A percentile compares a stretch with the other conserved stretches of the same genome.
Evolutionary conservation across 805 yeast genomes (phyloP).

Genomic region (Candida awuae): DNA sequence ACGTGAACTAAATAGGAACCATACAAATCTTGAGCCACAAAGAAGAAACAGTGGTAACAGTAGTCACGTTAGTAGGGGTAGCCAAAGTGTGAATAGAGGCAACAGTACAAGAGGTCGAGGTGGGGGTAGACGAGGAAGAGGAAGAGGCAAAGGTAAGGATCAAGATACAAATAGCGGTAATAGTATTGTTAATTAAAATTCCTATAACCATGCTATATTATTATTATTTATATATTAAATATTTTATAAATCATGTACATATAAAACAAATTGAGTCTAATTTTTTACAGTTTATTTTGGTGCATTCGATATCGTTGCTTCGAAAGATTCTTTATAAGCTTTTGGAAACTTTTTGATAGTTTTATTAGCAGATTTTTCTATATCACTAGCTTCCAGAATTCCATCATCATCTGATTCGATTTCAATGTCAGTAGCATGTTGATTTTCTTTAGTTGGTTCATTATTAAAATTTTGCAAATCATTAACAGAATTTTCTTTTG

Average conservation of each 20-base stretch:
- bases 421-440: too few species aligned
- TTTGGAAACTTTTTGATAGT: slow-evolving; percentile 7
- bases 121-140: not conserved
- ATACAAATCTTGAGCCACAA: too few species aligned
- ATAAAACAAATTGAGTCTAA: not conserved
- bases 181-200: too few species aligned
- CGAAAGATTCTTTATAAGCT: slow-evolving; percentile 9
- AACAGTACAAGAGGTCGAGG: not conserved
- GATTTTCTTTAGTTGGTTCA: too few species aligned
- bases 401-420: slow-evolving; percentile 5
- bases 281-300: not conserved
- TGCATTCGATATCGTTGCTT: slow-evolving; percentile 4
- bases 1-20: slow-evolving; percentile 22
- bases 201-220: too few species aligned
- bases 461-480: not conserved
- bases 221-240: not conserved
- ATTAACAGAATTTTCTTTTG: not conserved
- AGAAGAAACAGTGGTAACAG: too few species aligned
- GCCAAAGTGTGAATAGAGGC: not conserved
- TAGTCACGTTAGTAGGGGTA: not conserved
- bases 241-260: not conserved
- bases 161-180: not conserved
- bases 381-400: slow-evolving; percentile 6
- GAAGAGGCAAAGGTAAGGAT: not conserved
- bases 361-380: slow-evolving; percentile 7